phyloP scores from a whole-genome alignment of 192 early-diverging fungal species.

The Coemansia sp. region DNA sequence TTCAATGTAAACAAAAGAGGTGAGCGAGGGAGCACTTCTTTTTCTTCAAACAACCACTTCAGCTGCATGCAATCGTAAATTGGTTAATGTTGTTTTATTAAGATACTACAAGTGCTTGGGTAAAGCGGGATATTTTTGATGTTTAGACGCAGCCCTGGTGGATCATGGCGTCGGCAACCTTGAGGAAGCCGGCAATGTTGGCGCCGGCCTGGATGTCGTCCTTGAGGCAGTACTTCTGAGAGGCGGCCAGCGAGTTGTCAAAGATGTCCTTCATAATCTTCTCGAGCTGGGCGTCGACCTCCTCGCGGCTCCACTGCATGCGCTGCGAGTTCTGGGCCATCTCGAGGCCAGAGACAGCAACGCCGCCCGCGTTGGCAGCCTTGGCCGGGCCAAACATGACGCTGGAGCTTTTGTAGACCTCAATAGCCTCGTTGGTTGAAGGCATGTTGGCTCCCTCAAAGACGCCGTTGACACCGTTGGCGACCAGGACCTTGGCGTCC shows the following conservation, averaged over 20 bases:
- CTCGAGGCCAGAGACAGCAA: constrained; percentile 58
- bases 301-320: constrained; percentile 56
- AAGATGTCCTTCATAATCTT: constrained; percentile 59
- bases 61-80: no score
- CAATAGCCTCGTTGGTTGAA: constrained; percentile 56
- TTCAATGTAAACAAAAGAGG: constrained; percentile 16
- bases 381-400: constrained; percentile 56
- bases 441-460: constrained; percentile 60
- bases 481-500: constrained; percentile 53
- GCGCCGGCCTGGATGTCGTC: constrained; percentile 55
- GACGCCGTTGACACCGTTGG: constrained; percentile 53
- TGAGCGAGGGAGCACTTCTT: background rate
- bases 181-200: constrained; percentile 61
- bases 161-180: constrained; percentile 57
- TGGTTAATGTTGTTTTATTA: no score
- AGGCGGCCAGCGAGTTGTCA: constrained; percentile 52
- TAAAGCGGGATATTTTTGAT: background rate
- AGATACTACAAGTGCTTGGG: constrained; percentile 1
- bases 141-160: constrained; percentile 53
- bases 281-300: constrained; percentile 54
- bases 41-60: background rate
- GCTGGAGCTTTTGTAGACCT: constrained; percentile 49
- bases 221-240: constrained; percentile 47
- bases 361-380: constrained; percentile 58
- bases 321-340: constrained; percentile 61